Percentiles rank a stretch among this genome's conserved stretches.
Conservation (phyloP, 2,329 filamentous ascomycete species). For the Ophiosphaerella herpotricha region DNA sequence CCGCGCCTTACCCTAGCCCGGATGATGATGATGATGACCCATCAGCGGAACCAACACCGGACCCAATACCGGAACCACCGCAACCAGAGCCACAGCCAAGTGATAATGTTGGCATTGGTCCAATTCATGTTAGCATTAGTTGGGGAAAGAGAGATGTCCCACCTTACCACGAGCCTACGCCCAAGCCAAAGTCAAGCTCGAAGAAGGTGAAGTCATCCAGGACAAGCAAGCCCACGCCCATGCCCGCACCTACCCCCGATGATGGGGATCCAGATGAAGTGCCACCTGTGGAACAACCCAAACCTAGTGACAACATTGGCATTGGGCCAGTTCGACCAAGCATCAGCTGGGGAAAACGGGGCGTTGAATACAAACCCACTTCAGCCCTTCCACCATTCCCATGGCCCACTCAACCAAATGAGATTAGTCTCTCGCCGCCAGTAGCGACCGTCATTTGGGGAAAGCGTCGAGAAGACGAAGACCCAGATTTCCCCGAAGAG, state of each 20-base stretch:
- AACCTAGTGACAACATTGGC: slow-evolving; percentile 12
- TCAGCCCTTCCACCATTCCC: slow-evolving; percentile 5
- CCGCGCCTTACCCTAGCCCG: too few species aligned
- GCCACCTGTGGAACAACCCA: too few species aligned
- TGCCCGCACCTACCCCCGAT: slow-evolving; percentile 3
- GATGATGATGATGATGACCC: too few species aligned
- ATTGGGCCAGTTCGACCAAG: slow-evolving; percentile 13
- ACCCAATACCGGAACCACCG: not conserved
- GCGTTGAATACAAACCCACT: slow-evolving; percentile 4
- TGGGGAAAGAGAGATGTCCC: slow-evolving; percentile 11
- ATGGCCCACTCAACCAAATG: slow-evolving; percentile 13
- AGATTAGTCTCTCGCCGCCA: slow-evolving; percentile 13
- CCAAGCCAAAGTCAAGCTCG: slow-evolving; percentile 3
- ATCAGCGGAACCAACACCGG: slow-evolving; percentile 1
- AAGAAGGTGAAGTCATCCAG: slow-evolving; percentile 4
- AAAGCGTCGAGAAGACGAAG: slow-evolving; percentile 10
- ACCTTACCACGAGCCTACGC: not conserved
- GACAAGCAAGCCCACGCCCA: slow-evolving; percentile 7
- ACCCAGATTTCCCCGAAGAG: slow-evolving; percentile 2
- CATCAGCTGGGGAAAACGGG: slow-evolving; percentile 15
- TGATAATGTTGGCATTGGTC: slow-evolving; percentile 15
- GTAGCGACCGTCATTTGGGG: slow-evolving; percentile 17
- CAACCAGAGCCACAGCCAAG: slow-evolving; percentile 6
- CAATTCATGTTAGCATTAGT: slow-evolving; percentile 12
- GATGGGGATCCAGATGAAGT: not conserved